These are phyloP conservation scores for Papiliotrema fonsecae DNA, from an alignment of 1,284 basidiomycete genomes.

Conservation along the genomic window DNA sequence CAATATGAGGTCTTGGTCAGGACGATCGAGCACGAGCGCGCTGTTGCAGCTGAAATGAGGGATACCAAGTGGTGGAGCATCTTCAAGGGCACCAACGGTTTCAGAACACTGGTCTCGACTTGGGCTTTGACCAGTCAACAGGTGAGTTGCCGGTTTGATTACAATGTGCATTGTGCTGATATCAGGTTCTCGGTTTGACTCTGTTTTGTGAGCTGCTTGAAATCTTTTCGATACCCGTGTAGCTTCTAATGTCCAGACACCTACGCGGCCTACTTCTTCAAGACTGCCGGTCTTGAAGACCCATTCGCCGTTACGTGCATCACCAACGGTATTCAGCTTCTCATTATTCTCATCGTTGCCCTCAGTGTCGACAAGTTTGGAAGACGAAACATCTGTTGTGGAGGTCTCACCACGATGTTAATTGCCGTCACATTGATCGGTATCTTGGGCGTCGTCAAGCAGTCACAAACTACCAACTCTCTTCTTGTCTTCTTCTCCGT, in stretches of 20 bases:
- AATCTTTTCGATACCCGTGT: too few species aligned
- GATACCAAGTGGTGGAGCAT: slow-evolving; percentile 11
- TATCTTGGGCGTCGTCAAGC: slow-evolving; percentile 15
- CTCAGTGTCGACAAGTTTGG: slow-evolving; percentile 16
- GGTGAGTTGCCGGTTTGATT: too few species aligned
- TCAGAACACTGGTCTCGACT: slow-evolving; percentile 16
- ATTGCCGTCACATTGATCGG: slow-evolving; percentile 15
- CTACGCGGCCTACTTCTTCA: slow-evolving; percentile 23
- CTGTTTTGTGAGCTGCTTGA: too few species aligned
- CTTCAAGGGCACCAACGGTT: slow-evolving; percentile 5
- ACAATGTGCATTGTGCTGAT: too few species aligned
- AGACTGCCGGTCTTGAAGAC: slow-evolving; percentile 18
- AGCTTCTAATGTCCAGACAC: too few species aligned
- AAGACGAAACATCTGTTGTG: slow-evolving; percentile 16
- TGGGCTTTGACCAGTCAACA: slow-evolving; percentile 19
- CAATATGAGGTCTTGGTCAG: slow-evolving; percentile 15
- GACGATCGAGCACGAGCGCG: slow-evolving; percentile 14
- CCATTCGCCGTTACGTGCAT: slow-evolving; percentile 24
- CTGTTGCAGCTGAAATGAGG: slow-evolving; percentile 1
- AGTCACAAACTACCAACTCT: slow-evolving; percentile 8
- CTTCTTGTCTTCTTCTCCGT: slow-evolving; percentile 20
- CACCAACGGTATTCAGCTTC: slow-evolving; percentile 20
- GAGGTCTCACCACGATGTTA: slow-evolving; percentile 9
- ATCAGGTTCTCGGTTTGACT: slow-evolving; percentile 20
- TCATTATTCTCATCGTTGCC: slow-evolving; percentile 15